Conservation (phyloP, 441 rosid genomes). For the Geranium incanum region DNA sequence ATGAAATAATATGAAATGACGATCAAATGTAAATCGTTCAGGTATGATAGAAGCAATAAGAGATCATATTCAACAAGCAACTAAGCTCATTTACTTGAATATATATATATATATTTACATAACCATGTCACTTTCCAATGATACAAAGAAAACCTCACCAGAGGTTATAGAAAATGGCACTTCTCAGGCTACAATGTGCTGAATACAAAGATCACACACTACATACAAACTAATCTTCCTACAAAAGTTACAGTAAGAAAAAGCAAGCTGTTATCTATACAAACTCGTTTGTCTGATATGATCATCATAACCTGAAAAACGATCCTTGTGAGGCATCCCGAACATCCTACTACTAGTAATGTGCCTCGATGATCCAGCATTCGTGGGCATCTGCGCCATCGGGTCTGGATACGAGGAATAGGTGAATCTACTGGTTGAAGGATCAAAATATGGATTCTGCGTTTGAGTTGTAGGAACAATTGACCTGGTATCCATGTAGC, state of each 20-base stretch:
- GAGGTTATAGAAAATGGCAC: slow-evolving; percentile 9
- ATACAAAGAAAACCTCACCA: neutral
- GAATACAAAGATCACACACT: neutral
- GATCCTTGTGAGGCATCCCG: slow-evolving; percentile 36
- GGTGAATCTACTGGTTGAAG: slow-evolving; percentile 22
- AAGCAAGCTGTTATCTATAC: slow-evolving; percentile 18
- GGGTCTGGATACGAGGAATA: slow-evolving; percentile 28
- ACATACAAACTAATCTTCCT: neutral
- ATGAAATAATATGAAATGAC: too few relatives aligned
- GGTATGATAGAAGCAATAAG: neutral
- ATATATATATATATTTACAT: neutral
- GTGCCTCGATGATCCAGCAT: slow-evolving; percentile 34
- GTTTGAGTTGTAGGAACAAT: slow-evolving; percentile 20
- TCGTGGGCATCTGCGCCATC: slow-evolving; percentile 24
- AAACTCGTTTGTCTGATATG: slow-evolving; percentile 29
- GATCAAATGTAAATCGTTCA: too few relatives aligned
- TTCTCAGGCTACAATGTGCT: neutral
- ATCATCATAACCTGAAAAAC: slow-evolving; percentile 26
- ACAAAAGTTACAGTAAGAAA: neutral
- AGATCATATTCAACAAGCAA: neutral
- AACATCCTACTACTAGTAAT: slow-evolving; percentile 20
- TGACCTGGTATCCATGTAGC: slow-evolving; percentile 22
- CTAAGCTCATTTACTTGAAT: neutral
- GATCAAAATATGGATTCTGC: slow-evolving; percentile 29
- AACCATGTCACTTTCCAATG: neutral